Evolutionary conservation across 345 rosid species (phyloP).

Genomic region (Mercurialis annua): DNA sequence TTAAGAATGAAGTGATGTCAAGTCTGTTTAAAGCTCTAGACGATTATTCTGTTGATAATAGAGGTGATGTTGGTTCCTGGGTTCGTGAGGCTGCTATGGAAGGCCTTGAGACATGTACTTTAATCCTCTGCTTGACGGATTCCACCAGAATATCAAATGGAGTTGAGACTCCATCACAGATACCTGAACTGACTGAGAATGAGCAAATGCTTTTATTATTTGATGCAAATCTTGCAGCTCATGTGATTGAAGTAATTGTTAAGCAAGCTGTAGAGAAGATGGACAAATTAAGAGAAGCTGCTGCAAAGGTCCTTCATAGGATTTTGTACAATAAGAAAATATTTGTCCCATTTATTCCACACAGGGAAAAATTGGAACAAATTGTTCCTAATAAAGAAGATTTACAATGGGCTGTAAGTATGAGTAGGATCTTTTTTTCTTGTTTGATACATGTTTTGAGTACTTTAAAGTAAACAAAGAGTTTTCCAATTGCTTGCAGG

Average conservation of each 20-base stretch:
- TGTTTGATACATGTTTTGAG: conserved; percentile 14
- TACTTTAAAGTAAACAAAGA: conserved; percentile 12
- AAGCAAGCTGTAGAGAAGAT: conserved; percentile 96
- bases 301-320: conserved; percentile 76
- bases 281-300: conserved; percentile 90
- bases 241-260: conserved; percentile 51
- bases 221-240: conserved; percentile 60
- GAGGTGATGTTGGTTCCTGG: conserved; percentile 99
- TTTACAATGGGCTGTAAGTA: conserved; percentile 76
- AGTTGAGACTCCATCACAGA: conserved; percentile 22
- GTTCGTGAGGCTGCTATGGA: conserved; percentile 95
- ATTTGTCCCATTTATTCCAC: conserved; percentile 59
- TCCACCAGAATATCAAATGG: conserved; percentile 12
- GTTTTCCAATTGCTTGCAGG: conserved; percentile 47
- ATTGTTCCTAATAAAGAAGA: conserved; percentile 48
- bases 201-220: conserved; percentile 34
- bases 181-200: conserved; percentile 27
- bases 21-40: conserved; percentile 77
- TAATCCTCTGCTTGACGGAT: conserved; percentile 53
- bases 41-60: conserved; percentile 90
- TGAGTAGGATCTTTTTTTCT: conserved; percentile 10
- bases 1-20: conserved; percentile 77
- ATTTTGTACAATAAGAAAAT: conserved; percentile 53
- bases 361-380: conserved; percentile 68
- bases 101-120: conserved; percentile 82